These are phyloP conservation scores for Arthrobotrys sinensis DNA, from an alignment of 2,329 filamentous ascomycete species.

Conservation along the genomic window DNA sequence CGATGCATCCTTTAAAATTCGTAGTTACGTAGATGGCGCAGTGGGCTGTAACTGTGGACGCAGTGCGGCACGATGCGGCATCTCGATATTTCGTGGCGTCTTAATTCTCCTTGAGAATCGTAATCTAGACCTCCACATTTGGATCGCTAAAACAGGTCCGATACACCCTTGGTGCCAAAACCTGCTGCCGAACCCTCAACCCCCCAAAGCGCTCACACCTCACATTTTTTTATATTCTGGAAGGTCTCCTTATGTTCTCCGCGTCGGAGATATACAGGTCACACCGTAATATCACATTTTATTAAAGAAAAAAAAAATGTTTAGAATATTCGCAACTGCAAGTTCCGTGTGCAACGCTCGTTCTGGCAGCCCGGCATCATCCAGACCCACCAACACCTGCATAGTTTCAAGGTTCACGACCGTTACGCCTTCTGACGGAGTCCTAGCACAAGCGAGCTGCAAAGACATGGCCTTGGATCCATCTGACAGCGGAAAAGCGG, in stretches of 20 bases:
- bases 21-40: constrained; percentile 19
- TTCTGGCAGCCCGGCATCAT: constrained; percentile 20
- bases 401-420: constrained; percentile 26
- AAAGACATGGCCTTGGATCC: constrained; percentile 24
- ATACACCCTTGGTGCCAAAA: constrained; percentile 25
- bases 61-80: constrained; percentile 26
- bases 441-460: constrained; percentile 31
- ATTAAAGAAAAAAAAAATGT: neutral
- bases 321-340: constrained; percentile 27
- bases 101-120: constrained; percentile 11
- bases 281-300: neutral
- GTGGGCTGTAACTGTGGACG: neutral
- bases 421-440: constrained; percentile 35
- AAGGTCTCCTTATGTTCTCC: constrained; percentile 8
- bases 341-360: constrained; percentile 10
- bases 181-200: neutral
- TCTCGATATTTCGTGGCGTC: constrained; percentile 9
- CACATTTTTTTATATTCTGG: constrained; percentile 6
- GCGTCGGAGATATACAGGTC: constrained; percentile 23
- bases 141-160: constrained; percentile 15
- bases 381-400: constrained; percentile 17
- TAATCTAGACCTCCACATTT: constrained; percentile 11
- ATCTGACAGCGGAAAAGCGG: constrained; percentile 35
- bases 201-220: constrained; percentile 6
- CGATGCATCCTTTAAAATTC: constrained; percentile 21